Conservation (phyloP, 345 rosid species). For the Brassica juncea region DNA sequence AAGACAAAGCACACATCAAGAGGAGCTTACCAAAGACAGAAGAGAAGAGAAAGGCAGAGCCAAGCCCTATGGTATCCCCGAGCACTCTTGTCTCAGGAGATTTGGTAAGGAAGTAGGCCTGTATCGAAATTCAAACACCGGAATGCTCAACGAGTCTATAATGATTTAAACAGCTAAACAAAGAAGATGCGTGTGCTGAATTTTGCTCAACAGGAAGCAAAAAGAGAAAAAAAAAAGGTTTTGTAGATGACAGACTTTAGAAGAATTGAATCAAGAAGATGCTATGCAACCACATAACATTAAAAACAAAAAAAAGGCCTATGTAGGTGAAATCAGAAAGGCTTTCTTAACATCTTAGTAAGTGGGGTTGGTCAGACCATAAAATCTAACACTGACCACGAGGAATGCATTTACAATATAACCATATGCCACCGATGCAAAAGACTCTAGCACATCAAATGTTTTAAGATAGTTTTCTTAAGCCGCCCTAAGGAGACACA, state of each 20-base stretch:
- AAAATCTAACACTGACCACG: no score
- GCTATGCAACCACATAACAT: no score
- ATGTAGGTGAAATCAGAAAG: background rate
- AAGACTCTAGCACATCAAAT: background rate
- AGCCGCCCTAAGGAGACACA: no score
- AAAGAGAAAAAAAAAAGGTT: background rate
- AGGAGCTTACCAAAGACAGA: conserved; percentile 61
- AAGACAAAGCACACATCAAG: conserved; percentile 8
- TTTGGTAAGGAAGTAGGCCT: conserved; percentile 74
- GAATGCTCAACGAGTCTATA: background rate
- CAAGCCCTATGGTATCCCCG: conserved; percentile 80
- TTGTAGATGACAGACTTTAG: background rate
- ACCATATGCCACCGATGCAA: background rate
- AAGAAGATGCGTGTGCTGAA: background rate
- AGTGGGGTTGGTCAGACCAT: no score
- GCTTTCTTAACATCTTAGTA: no score
- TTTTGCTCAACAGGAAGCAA: background rate
- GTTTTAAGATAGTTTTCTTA: no score
- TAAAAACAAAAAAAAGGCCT: background rate
- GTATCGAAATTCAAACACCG: conserved; percentile 8
- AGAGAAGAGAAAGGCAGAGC: conserved; percentile 73
- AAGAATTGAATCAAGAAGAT: no score
- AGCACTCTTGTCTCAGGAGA: conserved; percentile 64
- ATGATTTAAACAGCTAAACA: conserved; percentile 7
- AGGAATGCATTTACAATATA: background rate